Base-by-base conservation (phyloP, 2,329 filamentous ascomycete genomes). In the Trichoderma pleuroti region DNA sequence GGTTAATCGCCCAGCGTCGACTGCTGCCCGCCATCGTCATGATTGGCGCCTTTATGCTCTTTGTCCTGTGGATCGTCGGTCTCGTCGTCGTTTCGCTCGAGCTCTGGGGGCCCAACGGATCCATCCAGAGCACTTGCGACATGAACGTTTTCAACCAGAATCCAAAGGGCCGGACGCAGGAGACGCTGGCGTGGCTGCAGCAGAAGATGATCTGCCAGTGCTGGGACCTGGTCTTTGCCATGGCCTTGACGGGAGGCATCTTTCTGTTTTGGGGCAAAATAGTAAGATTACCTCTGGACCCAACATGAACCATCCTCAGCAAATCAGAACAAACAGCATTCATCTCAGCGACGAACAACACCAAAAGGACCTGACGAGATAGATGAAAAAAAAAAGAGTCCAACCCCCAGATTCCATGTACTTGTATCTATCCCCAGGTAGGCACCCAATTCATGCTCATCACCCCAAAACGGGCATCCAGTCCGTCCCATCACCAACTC, bases 31-130 rank as follows among this genome's bases (percentile, higher is more conserved):
- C 85, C 60, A 88, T 89, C 75, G 87, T 89, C 76, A 87, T 89
- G 81, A 85, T 91, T 24, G 88, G 88, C 71, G 86, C 86, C 59
- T 91, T 91, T 76, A 85, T 91, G 74, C 82, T 91, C 70, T 91
- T 91, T 72, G 83, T 91, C 2, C 81, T 92, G n/a, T 92, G 89
- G 88, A 81, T 91, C 46, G 88, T 90, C 42, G 90, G 89, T 0
- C 81, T 92, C 10, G 84, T 92, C 60, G 86, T 90, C 56, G 82
- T 88, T 7, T 84, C 84, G 18, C 86, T 91, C 68, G 85, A 91
- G 80, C 85, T 92, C 1, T 92, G 88, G 85, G 89, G 90, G 0
- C 86, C 88, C 0, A 75, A 79, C 3, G 88, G 87, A 10, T 85
- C 83, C 34, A 86, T 92, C n/a, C 87, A 85, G 76, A 82, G 82